A percentile compares a stretch with the other conserved stretches of the same genome.
Conservation (phyloP, 306 rosid species). For the Urtica urens region DNA sequence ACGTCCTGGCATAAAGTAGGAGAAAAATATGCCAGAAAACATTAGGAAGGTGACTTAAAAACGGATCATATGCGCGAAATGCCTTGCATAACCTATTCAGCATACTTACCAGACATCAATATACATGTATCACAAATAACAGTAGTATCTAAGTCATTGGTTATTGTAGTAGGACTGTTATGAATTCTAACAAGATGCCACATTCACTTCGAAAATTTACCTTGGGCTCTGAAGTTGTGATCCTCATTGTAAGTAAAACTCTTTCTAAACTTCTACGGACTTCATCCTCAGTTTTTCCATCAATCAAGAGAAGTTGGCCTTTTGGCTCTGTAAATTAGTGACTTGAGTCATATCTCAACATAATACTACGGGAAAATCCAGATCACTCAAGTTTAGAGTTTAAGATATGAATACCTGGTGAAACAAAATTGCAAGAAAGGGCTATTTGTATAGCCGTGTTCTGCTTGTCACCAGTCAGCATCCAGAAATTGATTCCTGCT, state of each 20-base stretch:
- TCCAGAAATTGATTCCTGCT: conserved; percentile 99
- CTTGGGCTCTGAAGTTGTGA: conserved; percentile 86
- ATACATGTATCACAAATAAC: no score
- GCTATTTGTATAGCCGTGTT: conserved; percentile 95
- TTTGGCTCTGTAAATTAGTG: conserved; percentile 60
- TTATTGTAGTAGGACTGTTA: no score
- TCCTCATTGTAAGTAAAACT: conserved; percentile 89
- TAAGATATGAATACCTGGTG: conserved; percentile 80
- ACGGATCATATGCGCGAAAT: no score
- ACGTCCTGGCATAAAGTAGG: conserved; percentile 84
- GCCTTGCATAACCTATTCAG: no score
- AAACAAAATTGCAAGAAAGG: conserved; percentile 89
- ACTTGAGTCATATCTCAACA: no score
- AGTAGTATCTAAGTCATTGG: no score
- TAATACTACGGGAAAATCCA: no score
- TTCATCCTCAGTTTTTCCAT: conserved; percentile 89
- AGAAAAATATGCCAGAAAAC: conserved; percentile 1
- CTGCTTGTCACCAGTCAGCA: conserved; percentile 99
- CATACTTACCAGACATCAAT: no score
- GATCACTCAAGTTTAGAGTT: no score
- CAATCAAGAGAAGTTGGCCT: conserved; percentile 88
- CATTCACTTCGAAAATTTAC: conserved; percentile 32
- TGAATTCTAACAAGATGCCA: no score
- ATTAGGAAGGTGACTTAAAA: conserved; percentile 3
- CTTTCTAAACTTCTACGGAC: conserved; percentile 79